Conservation (phyloP, 2,329 filamentous ascomycete genomes). For the Colletotrichum musicola region DNA sequence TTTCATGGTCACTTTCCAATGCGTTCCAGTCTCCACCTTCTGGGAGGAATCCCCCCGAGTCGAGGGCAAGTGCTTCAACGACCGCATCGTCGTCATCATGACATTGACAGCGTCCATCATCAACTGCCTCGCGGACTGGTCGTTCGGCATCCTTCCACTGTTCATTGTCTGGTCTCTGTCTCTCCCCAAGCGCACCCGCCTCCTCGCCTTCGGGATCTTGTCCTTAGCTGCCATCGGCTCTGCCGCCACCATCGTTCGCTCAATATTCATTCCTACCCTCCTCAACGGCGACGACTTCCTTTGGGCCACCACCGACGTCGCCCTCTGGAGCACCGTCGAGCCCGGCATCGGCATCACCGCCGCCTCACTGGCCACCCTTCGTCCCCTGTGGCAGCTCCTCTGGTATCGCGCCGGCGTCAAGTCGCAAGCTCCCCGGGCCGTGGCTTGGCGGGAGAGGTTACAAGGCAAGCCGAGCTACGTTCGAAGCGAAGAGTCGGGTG, state of each 20-base stretch:
- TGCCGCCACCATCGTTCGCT: slow-evolving; percentile 57
- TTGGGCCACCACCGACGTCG: slow-evolving; percentile 57
- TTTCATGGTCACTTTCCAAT: slow-evolving; percentile 57
- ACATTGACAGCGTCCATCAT: slow-evolving; percentile 55
- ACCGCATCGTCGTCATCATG: slow-evolving; percentile 44
- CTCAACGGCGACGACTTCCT: slow-evolving; percentile 55
- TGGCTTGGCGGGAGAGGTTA: slow-evolving; percentile 26
- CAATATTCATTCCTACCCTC: slow-evolving; percentile 55
- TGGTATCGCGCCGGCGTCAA: slow-evolving; percentile 24
- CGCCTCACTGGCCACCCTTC: slow-evolving; percentile 54
- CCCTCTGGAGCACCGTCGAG: slow-evolving; percentile 61
- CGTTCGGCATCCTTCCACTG: slow-evolving; percentile 54
- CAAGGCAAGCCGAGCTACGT: slow-evolving; percentile 32
- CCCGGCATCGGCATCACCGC: slow-evolving; percentile 57
- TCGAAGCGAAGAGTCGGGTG: slow-evolving; percentile 20
- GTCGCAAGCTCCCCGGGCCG: slow-evolving; percentile 16
- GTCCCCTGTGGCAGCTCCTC: slow-evolving; percentile 46
- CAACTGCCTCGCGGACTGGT: slow-evolving; percentile 55
- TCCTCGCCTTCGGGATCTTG: slow-evolving; percentile 49
- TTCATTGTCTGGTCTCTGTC: slow-evolving; percentile 56
- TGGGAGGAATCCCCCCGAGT: slow-evolving; percentile 49
- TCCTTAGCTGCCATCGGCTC: slow-evolving; percentile 50
- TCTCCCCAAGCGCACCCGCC: slow-evolving; percentile 53
- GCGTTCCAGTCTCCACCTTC: slow-evolving; percentile 53
- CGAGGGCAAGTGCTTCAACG: slow-evolving; percentile 49